These are phyloP conservation scores for Sinapis alba DNA, from an alignment of 441 rosid genomes.

Conservation along the genomic window DNA sequence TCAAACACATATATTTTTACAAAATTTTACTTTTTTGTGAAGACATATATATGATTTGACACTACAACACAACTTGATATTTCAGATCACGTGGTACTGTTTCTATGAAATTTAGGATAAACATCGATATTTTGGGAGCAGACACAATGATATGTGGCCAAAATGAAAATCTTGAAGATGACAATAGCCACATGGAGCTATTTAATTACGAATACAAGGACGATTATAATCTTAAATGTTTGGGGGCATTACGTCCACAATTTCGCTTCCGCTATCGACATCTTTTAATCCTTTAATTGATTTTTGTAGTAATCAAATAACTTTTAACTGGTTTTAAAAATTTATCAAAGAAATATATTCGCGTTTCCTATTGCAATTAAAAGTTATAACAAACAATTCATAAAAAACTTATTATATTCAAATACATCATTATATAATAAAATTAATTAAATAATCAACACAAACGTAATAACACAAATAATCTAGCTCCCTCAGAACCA, in stretches of 20 bases:
- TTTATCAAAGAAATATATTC: neutral
- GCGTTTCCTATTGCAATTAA: neutral
- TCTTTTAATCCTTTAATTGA: neutral
- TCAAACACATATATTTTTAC: neutral
- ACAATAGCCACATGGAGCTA: constrained; percentile 23
- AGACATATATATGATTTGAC: neutral
- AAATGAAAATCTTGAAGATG: constrained; percentile 10
- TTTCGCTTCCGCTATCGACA: constrained; percentile 10
- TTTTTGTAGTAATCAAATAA: neutral
- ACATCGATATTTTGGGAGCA: constrained; percentile 8
- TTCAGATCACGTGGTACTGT: constrained; percentile 15
- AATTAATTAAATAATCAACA: neutral
- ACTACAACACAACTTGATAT: constrained; percentile 13
- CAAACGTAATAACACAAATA: neutral
- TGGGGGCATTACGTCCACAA: constrained; percentile 12
- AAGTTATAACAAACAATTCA: neutral
- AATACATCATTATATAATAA: neutral
- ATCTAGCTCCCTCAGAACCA: too few relatives aligned
- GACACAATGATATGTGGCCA: constrained; percentile 17
- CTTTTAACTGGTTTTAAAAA: neutral
- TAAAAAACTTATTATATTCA: neutral
- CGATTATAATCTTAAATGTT: neutral
- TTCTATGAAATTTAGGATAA: constrained; percentile 8
- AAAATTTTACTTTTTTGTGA: neutral
- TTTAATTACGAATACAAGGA: constrained; percentile 6